Conservation (phyloP, 2,329 filamentous ascomycete genomes). For the Nigrograna mackinnonii region DNA sequence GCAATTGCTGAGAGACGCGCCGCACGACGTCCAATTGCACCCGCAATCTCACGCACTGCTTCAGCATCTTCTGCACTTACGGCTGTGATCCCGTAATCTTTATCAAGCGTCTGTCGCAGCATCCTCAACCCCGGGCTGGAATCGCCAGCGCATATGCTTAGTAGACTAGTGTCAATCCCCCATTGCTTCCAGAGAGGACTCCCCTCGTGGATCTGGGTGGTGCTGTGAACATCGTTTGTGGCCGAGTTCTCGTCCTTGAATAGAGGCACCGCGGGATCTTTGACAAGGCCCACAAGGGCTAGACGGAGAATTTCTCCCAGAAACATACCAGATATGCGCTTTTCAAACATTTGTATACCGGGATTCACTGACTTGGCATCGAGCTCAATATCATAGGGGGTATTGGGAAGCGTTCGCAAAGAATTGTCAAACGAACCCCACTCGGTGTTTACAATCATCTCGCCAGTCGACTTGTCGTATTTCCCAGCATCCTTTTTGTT, state of each 20-base stretch:
- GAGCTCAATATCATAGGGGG: slow-evolving; percentile 77
- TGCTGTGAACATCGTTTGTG: slow-evolving; percentile 68
- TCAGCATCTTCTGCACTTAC: slow-evolving; percentile 82
- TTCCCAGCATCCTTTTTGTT: slow-evolving; percentile 50
- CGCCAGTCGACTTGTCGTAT: slow-evolving; percentile 79
- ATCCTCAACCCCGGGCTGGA: slow-evolving; percentile 70
- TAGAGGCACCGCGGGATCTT: slow-evolving; percentile 67
- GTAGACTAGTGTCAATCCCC: slow-evolving; percentile 88
- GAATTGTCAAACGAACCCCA: slow-evolving; percentile 99
- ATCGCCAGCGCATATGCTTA: slow-evolving; percentile 86
- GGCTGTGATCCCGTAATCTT: slow-evolving; percentile 74
- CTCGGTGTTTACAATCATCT: slow-evolving; percentile 98
- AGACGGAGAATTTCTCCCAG: slow-evolving; percentile 89
- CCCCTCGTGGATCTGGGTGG: slow-evolving; percentile 63
- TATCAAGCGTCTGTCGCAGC: slow-evolving; percentile 78
- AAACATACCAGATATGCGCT: slow-evolving; percentile 98
- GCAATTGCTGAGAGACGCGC: slow-evolving; percentile 87
- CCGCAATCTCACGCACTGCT: slow-evolving; percentile 81
- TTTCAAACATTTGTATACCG: slow-evolving; percentile 98
- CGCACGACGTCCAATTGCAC: slow-evolving; percentile 84
- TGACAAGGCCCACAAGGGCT: slow-evolving; percentile 72
- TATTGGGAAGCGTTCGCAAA: slow-evolving; percentile 84
- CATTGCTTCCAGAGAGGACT: slow-evolving; percentile 73
- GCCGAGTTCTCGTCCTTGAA: slow-evolving; percentile 78
- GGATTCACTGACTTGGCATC: slow-evolving; percentile 85